These are phyloP conservation scores for Nitzschia palea DNA, from an alignment of 108 stramenopile genomes.

Conservation along the genomic window DNA sequence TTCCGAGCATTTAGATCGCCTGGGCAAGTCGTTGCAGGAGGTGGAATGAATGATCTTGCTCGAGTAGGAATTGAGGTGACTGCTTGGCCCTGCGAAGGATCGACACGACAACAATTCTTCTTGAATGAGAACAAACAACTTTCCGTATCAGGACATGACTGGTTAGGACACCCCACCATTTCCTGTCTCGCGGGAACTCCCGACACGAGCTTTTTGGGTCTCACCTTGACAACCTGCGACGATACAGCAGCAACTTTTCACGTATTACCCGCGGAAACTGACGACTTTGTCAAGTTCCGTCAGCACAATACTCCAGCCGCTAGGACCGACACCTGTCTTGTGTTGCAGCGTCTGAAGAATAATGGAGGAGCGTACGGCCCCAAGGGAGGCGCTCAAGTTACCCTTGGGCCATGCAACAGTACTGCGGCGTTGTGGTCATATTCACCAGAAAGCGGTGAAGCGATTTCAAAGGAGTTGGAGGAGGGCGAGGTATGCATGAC, in stretches of 20 bases:
- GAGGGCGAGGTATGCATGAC: constrained; percentile 79
- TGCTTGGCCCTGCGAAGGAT: constrained; percentile 88
- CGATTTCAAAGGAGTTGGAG: constrained; percentile 44
- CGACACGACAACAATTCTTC: constrained; percentile 73
- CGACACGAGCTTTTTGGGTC: constrained; percentile 52
- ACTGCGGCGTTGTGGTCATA: constrained; percentile 56
- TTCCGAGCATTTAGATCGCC: constrained; percentile 61
- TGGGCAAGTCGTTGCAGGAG: constrained; percentile 68
- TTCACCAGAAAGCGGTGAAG: constrained; percentile 52
- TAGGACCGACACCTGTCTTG: constrained; percentile 41
- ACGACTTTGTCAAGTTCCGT: constrained; percentile 18
- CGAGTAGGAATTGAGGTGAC: constrained; percentile 82
- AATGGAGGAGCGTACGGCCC: constrained; percentile 81
- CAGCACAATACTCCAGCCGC: constrained; percentile 13
- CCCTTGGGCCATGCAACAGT: constrained; percentile 56
- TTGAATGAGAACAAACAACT: constrained; percentile 48
- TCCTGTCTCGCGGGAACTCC: constrained; percentile 51
- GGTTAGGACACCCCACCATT: constrained; percentile 70
- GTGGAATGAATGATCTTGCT: constrained; percentile 79
- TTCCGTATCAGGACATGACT: constrained; percentile 74
- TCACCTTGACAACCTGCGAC: constrained; percentile 24
- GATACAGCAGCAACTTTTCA: constrained; percentile 47
- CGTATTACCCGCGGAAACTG: constrained; percentile 11
- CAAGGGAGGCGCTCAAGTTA: constrained; percentile 71
- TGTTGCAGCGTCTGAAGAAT: constrained; percentile 45